Conservation (phyloP, 2,329 filamentous ascomycete genomes). For the Colletotrichum cereale region DNA sequence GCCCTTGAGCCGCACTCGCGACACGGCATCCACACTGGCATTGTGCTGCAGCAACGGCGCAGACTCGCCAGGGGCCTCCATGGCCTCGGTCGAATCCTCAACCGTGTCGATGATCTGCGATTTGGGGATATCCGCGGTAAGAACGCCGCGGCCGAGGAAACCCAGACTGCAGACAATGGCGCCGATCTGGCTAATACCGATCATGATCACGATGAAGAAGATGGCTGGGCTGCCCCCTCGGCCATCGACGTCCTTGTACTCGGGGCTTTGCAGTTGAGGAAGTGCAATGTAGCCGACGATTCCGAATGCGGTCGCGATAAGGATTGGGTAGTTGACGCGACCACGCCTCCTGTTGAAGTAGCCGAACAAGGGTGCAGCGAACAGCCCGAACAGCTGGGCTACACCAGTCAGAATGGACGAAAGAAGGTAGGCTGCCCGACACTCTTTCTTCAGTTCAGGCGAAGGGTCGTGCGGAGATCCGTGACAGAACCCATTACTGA, state of each 20-base stretch:
- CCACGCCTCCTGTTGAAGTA: conserved; percentile 80
- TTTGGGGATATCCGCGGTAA: conserved; percentile 62
- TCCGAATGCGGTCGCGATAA: conserved; percentile 79
- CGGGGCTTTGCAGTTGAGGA: conserved; percentile 81
- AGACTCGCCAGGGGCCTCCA: conserved; percentile 55
- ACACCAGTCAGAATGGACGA: conserved; percentile 89
- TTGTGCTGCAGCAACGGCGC: conserved; percentile 54
- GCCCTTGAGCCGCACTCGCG: conserved; percentile 80
- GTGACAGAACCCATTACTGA: conserved; percentile 82
- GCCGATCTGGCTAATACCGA: conserved; percentile 95
- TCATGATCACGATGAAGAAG: conserved; percentile 81
- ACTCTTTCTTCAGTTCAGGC: conserved; percentile 85
- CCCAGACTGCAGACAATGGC: conserved; percentile 97
- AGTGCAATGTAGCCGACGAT: conserved; percentile 84
- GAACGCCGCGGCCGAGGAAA: conserved; percentile 83
- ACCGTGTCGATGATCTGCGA: conserved; percentile 46
- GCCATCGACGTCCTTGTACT: conserved; percentile 73
- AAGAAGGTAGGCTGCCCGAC: conserved; percentile 87
- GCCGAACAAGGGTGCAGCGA: conserved; percentile 89
- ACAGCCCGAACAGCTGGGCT: conserved; percentile 86
- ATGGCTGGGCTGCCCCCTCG: conserved; percentile 76
- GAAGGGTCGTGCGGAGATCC: conserved; percentile 73
- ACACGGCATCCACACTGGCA: conserved; percentile 49
- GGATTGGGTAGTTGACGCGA: conserved; percentile 78
- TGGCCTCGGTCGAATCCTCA: conserved; percentile 41